Conservation (phyloP, 176 grass and related monocot species). For the Cenchrus fungigraminus region DNA sequence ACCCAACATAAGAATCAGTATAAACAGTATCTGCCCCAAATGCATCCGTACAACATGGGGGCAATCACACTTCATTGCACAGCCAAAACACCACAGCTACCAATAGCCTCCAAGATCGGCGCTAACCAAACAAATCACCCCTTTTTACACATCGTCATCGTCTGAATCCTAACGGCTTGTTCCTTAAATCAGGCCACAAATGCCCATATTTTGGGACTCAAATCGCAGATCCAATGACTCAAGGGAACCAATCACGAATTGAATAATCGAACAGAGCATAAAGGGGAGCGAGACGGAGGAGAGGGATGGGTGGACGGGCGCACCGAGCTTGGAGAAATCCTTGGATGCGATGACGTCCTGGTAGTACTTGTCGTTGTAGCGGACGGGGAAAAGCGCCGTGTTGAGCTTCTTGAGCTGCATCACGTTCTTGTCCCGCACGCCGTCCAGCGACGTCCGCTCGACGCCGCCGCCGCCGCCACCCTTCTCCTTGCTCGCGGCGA, state of each 20-base stretch:
- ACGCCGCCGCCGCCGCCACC: conserved; percentile 50
- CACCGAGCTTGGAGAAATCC: conserved; percentile 98
- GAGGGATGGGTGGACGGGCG: not conserved
- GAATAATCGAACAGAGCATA: not conserved
- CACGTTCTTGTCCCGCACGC: conserved; percentile 92
- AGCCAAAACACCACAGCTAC: not conserved
- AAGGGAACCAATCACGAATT: not conserved
- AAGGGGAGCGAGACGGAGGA: not conserved
- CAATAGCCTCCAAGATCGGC: conserved; percentile 12
- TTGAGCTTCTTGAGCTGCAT: conserved; percentile 99
- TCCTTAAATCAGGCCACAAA: conserved; percentile 24
- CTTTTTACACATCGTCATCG: conserved; percentile 19
- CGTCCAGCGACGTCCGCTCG: conserved; percentile 76
- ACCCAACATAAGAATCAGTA: conserved; percentile 16
- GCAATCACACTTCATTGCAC: not conserved
- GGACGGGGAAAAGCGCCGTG: conserved; percentile 88
- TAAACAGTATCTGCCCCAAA: not conserved
- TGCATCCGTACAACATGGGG: not conserved
- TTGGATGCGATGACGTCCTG: conserved; percentile 80
- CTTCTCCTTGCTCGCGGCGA: conserved; percentile 40
- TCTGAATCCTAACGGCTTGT: conserved; percentile 10
- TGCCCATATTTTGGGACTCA: not conserved
- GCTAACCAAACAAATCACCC: conserved; percentile 8
- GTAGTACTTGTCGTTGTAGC: conserved; percentile 99
- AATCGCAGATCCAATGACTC: conserved; percentile 37